phyloP scores from a whole-genome alignment of 73 alveolate genomes.

The Tetrahymena malaccensis region DNA sequence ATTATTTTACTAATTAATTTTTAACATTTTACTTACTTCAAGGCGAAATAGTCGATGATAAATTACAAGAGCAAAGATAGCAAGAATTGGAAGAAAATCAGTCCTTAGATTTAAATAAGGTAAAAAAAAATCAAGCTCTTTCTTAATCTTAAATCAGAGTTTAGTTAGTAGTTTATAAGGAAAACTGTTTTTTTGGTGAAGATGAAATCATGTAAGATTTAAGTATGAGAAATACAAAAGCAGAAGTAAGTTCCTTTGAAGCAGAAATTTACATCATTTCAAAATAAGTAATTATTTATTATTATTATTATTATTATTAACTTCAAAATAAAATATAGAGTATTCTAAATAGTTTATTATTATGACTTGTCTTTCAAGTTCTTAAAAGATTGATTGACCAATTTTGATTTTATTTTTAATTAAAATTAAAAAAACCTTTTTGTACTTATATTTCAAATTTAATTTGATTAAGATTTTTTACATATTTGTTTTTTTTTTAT shows the following conservation, averaged over 20 bases:
- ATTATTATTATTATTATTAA: too few species aligned
- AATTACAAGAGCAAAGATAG: not conserved
- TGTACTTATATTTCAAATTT: too few species aligned
- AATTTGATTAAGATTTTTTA: too few species aligned
- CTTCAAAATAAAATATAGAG: too few species aligned
- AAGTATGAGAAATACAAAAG: not conserved
- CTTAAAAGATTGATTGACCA: too few species aligned
- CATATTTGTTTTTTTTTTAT: not conserved
- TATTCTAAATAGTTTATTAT: too few species aligned
- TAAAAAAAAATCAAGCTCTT: not conserved
- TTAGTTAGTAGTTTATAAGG: not conserved
- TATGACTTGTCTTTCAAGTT: too few species aligned
- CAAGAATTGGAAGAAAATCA: not conserved
- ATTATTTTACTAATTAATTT: not conserved
- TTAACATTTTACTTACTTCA: not conserved
- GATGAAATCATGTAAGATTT: not conserved
- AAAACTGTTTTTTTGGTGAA: not conserved
- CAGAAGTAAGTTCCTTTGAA: not conserved
- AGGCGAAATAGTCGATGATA: not conserved
- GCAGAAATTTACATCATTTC: not conserved
- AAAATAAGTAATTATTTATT: not conserved
- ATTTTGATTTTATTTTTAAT: too few species aligned
- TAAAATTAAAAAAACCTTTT: too few species aligned
- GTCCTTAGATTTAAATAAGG: not conserved
- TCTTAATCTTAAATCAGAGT: not conserved